Base-by-base conservation (phyloP, 257 asterid genomes). In the Primulina eburnea region DNA sequence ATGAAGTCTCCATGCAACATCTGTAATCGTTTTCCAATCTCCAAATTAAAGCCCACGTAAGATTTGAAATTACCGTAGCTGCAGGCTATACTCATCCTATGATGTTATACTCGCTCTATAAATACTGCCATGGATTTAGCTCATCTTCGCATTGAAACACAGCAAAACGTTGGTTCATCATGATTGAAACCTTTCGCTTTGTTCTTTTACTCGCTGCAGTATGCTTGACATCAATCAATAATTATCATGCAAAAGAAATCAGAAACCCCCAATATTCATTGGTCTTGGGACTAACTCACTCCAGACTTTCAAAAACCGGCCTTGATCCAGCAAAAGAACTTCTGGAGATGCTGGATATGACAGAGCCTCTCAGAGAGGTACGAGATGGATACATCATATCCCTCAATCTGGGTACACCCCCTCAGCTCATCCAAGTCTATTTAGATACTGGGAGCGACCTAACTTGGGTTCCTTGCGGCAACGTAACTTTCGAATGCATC, bases 391-490 rank as follows among this genome's bases (percentile, higher is more conserved):
- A 87, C 77, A 71, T 79, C 24, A 82, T 89, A 70, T 80, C 93
- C 65, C 86, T 87, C 53, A 82, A 77, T 63, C 61, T 89, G 65
- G 96, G 96, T 6, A 85, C 89, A 75, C 96, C 96, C 68, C 74
- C 91, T 32, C 96, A 89, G 72, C 53, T 71, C 73, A 80, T 89
- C 66, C 91, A 89, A 67, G 87, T 76, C 0, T 85, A 78, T 60
- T 70, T 89, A 77, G 91, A 87, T 47, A 89, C 89, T 0, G 94
- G 96, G n/a, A 89, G 94, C 65, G 92, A 89, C 71, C 88, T 89
- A 12, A 85, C 93, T 18, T 89, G 96, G 96, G 92, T 89, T 50
- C 96, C 93, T 8, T 87, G 94, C 76, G 92, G 91, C 0, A 87
- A 79, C 58, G 67, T 82, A 21, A 77, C 90, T 1, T 85, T 89